Percentiles rank a stretch among this genome's conserved stretches.
Conservation (phyloP, 2,329 filamentous ascomycete genomes). For the Botrytis medusae region DNA sequence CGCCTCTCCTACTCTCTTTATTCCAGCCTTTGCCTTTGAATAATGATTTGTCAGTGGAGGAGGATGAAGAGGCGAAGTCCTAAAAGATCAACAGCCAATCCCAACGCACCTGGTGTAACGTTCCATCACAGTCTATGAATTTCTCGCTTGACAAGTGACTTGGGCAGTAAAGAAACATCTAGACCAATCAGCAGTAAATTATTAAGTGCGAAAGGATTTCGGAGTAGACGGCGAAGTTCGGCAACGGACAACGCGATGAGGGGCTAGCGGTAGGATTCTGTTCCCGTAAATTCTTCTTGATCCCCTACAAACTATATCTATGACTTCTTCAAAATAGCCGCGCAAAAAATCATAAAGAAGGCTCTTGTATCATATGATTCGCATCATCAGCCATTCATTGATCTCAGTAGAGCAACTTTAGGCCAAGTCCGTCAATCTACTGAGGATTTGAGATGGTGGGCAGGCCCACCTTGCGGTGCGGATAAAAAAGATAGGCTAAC, state of each 20-base stretch:
- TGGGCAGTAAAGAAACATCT: neutral
- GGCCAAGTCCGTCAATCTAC: conserved; percentile 11
- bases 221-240: conserved; percentile 6
- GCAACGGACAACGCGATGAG: conserved; percentile 6
- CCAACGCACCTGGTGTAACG: conserved; percentile 16
- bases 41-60: neutral
- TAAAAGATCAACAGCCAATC: conserved; percentile 14
- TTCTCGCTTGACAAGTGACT: conserved; percentile 12
- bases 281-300: neutral
- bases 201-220: neutral
- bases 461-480: neutral
- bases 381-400: neutral
- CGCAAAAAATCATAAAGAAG: conserved; percentile 11
- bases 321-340: conserved; percentile 14
- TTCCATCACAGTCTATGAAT: conserved; percentile 10
- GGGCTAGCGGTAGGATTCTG: conserved; percentile 3
- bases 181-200: conserved; percentile 1
- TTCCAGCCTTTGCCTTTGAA: neutral
- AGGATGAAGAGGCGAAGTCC: conserved; percentile 16
- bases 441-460: conserved; percentile 6
- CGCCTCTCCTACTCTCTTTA: neutral
- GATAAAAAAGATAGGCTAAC: neutral
- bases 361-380: neutral
- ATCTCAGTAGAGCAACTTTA: conserved; percentile 18
- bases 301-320: neutral